Evolutionary conservation across 2,329 filamentous ascomycete species (phyloP), one percentile per base, ranked within the genome.

Genomic region (Emmonsia crescens): DNA sequence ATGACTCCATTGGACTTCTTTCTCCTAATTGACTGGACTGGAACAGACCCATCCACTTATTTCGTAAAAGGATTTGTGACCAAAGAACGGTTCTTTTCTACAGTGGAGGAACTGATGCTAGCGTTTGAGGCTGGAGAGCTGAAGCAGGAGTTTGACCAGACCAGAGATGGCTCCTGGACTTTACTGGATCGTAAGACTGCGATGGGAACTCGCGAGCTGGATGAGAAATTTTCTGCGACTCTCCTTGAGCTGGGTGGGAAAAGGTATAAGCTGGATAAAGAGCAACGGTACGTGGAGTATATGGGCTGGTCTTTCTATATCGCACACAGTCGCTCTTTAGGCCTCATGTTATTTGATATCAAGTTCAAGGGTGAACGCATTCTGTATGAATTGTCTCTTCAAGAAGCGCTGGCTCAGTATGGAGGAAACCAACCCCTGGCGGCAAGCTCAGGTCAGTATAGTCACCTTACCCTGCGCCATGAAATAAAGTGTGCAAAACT

Each of bases 251-350:
- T 76, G 27, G 74, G 73, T 55, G 76, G 76, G 5, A 70, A 74
- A 52, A 67, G 75, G 3, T 76, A 74, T 63, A 68, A 67, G 48
- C 64, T 83, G 16, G 81, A 83, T 64, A 61, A 64, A 33, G 68
- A 77, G 42, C 68, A 79, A 62, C 73, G 76, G 57, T 83, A 78
- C 64, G 74, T 83, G 42, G 77, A 78, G 62, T 83, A 78, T 74
- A 78, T 83, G 71, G 80, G 79, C 21, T 83, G 79, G 71, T 74
- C 75, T 3, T 82, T 83, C 68, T 83, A 81, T 69, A 71, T 82
- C 27, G 70, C 76, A 12, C 77, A 76, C 64, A 74, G 74, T 5
- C 75, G 76, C 48, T 72, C 76, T 2, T 75, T 78, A 1, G 80
- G 79, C 0, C 64, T 82, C 10, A 75, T 73, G 64, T 70, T 82